Evolutionary conservation across 768 basidiomycete species (phyloP).

Genomic region (Tulasnella sp.): DNA sequence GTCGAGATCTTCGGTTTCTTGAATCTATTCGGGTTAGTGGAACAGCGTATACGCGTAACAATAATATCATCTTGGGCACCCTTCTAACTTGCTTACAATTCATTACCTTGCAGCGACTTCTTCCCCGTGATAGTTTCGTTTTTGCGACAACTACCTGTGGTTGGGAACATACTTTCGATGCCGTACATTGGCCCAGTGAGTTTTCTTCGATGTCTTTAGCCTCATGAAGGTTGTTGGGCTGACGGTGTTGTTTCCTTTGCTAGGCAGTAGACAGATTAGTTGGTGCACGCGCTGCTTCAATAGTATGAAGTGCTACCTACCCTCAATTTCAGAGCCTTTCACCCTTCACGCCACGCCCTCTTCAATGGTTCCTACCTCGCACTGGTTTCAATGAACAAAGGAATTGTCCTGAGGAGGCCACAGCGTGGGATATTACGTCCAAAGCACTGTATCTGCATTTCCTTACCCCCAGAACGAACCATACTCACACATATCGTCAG

Average conservation of each 20-base stretch:
- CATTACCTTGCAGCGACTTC: conserved; percentile 90
- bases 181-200: conserved; percentile 75
- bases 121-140: conserved; percentile 99
- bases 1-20: conserved; percentile 96
- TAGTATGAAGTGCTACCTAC: not conserved
- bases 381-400: too few species aligned
- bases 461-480: too few species aligned
- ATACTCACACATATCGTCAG: too few species aligned
- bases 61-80: not conserved
- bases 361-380: too few species aligned
- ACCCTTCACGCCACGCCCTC: too few species aligned
- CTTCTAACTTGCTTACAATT: too few species aligned
- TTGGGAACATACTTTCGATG: conserved; percentile 75
- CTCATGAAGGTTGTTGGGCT: not conserved
- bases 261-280: conserved; percentile 13
- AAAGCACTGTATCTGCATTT: too few species aligned
- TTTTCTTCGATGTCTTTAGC: not conserved
- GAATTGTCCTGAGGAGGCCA: too few species aligned
- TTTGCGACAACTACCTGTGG: conserved; percentile 82
- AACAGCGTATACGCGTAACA: not conserved
- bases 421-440: too few species aligned
- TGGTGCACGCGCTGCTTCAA: conserved; percentile 1
- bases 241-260: not conserved
- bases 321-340: too few species aligned
- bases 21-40: conserved; percentile 84